These are phyloP conservation scores for Gynostemma pentaphyllum DNA, from an alignment of 306 rosid genomes.

Conservation along the genomic window DNA sequence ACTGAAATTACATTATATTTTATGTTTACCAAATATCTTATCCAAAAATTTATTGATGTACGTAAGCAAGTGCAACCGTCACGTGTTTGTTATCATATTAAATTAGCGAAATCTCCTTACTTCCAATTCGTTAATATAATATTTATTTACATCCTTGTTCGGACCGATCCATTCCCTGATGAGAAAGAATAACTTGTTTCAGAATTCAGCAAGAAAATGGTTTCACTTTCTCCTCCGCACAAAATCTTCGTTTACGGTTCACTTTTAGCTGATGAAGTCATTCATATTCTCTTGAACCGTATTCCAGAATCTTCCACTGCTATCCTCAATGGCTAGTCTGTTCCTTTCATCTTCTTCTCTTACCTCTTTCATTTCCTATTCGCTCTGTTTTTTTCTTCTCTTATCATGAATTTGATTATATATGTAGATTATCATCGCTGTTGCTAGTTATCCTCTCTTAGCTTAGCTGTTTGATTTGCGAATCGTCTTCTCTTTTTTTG, in stretches of 20 bases:
- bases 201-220: conserved; percentile 1
- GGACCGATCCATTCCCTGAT: neutral
- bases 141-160: neutral
- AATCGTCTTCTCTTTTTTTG: too few relatives aligned
- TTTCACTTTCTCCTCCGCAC: conserved; percentile 18
- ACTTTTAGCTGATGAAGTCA: conserved; percentile 75
- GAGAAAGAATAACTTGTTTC: too few relatives aligned
- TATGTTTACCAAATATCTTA: too few relatives aligned
- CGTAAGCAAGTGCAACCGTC: too few relatives aligned
- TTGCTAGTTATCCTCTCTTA: too few relatives aligned
- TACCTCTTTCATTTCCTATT: neutral
- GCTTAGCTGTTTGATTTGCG: too few relatives aligned
- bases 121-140: too few relatives aligned
- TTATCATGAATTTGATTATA: neutral
- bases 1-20: too few relatives aligned
- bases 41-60: too few relatives aligned
- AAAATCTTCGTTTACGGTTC: conserved; percentile 84
- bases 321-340: conserved; percentile 44
- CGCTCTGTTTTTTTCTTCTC: neutral
- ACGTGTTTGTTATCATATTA: too few relatives aligned
- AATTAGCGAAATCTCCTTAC: too few relatives aligned
- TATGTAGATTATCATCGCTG: neutral
- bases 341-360: conserved; percentile 15
- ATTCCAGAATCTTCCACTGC: conserved; percentile 49
- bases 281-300: conserved; percentile 50